Conservation (phyloP, 129 eudicot genomes). For the Lactuca sativa region DNA sequence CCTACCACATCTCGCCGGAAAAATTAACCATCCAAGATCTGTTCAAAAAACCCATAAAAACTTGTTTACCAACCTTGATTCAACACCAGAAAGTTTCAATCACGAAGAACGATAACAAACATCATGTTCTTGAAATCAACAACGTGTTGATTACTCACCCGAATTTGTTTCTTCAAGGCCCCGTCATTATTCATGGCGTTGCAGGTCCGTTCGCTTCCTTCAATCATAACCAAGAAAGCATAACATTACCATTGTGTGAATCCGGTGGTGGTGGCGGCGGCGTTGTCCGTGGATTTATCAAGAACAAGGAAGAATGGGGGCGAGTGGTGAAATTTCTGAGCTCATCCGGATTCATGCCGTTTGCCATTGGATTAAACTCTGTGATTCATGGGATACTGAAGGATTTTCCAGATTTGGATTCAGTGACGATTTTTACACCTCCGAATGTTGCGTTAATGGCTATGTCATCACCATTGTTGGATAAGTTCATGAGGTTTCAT, state of each 20-base stretch:
- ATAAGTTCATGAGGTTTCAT: constrained; percentile 57
- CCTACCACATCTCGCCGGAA: constrained; percentile 53
- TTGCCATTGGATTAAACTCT: constrained; percentile 61
- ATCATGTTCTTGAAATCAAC: constrained; percentile 49
- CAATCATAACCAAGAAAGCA: constrained; percentile 26
- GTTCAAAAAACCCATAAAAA: constrained; percentile 39
- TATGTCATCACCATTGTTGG: constrained; percentile 49
- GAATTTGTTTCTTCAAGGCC: constrained; percentile 54
- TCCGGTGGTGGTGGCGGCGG: not conserved
- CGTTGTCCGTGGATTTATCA: not conserved
- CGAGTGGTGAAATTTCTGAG: constrained; percentile 38
- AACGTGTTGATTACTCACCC: constrained; percentile 64
- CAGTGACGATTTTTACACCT: constrained; percentile 57
- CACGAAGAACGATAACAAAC: constrained; percentile 33
- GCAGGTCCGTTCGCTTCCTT: constrained; percentile 36
- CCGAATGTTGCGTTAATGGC: constrained; percentile 42
- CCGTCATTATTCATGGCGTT: constrained; percentile 56
- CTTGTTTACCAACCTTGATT: constrained; percentile 52
- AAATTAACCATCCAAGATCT: constrained; percentile 39
- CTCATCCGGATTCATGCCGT: constrained; percentile 53
- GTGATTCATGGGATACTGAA: constrained; percentile 51
- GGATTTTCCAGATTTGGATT: constrained; percentile 44
- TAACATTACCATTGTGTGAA: constrained; percentile 36
- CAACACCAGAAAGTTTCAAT: constrained; percentile 31
- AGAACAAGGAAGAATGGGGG: constrained; percentile 48